Evolutionary conservation across 1,284 basidiomycete genomes (phyloP), one percentile per base, ranked within the genome.

Genomic region (Pisolithus thermaeus): DNA sequence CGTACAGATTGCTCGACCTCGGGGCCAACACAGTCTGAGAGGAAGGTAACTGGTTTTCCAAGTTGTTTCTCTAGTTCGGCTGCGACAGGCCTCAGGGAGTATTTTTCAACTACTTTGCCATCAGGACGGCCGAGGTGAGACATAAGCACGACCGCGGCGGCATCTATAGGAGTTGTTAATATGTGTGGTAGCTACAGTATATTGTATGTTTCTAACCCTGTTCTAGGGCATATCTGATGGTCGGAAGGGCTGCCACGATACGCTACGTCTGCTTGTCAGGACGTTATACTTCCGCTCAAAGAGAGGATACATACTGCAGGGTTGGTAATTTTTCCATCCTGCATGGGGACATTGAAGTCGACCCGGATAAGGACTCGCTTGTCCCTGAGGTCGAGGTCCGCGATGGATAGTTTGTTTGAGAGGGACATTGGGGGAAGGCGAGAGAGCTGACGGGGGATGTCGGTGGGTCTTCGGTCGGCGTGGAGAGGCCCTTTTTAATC

Each of bases 121-220:
- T 99, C 93, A 20, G 96, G 97, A 58, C 97, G 91, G 47, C 96
- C 97, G 57, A 99, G 84, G 73, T 99, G 96, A 63, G 95, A 98
- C 93, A 97, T 97, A 68, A 99, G 83, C 61, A 94, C 80, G 67
- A 98, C 85, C 50, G 82, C 78, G 62, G 85, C 81, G 56, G 95
- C 92, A 56, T 87, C 92, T 95, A 52, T 22, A 57, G 46, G 35
- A 50, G 57, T 28, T 41, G 32, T 28, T 8, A 3, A 40, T 53
- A 23, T 53, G 48, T 45, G 41, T 45, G 41, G 35, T 4, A 18
- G 30, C 18, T 45, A 20, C 23, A 16, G 3, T 1, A 22, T 7
- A 3, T 9, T 42, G 28, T 3, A 50, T 47, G 23, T 48, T 25
- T 60, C 76, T 58, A 61, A 88, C 93, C 89, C 60, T 93, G 80